Base-by-base conservation (phyloP, 257 asterid species). In the Solanum lycopersicoides region DNA sequence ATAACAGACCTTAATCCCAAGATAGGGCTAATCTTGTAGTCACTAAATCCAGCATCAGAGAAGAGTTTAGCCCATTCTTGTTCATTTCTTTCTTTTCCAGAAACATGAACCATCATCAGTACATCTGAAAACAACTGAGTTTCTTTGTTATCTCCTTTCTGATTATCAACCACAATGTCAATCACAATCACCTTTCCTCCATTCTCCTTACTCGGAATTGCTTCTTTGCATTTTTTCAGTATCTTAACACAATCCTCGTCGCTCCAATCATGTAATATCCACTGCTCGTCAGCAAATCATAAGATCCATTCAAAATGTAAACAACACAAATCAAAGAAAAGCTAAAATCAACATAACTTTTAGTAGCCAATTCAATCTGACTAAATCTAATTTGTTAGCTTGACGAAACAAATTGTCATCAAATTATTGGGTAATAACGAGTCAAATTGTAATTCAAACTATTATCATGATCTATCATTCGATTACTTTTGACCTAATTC, bases 171-270 rank as follows among this genome's bases (percentile, higher is more conserved):
- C 21, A 89, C 82, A 2, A 35, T 68, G 25, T 88, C 90, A 13
- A 87, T 85, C 18, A 87, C 86, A 6, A 88, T 89, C 66, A 88
- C 83, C 71, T 88, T 86, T n/a, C 90, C 90, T 59, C 86, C 76
- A 7, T 60, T 83, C 18, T 76, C 83, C 16, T 87, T 87, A 13
- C 25, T 88, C 28, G 88, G 47, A 37, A 89, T 86, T 80, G 86
- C 86, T 80, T 88, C 86, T 79, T 85, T 88, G 3, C 90, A 88
- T 66, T 88, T 88, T 76, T 65, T 88, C 12, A 88, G 56, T 88
- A 88, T 85, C 39, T 85, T 45, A 12, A 50, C 50, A 28, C 53
- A 50, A 0, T 85, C 68, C 39, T 86, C 84, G 2, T 88, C 88
- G 37, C 66, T 76, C 84, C 90, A 79, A 7, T 65, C 88, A 21